Percentiles rank a stretch among this genome's conserved stretches.
Conservation (phyloP, 1,284 basidiomycete genomes). For the Cryptococcus amylolentus region DNA sequence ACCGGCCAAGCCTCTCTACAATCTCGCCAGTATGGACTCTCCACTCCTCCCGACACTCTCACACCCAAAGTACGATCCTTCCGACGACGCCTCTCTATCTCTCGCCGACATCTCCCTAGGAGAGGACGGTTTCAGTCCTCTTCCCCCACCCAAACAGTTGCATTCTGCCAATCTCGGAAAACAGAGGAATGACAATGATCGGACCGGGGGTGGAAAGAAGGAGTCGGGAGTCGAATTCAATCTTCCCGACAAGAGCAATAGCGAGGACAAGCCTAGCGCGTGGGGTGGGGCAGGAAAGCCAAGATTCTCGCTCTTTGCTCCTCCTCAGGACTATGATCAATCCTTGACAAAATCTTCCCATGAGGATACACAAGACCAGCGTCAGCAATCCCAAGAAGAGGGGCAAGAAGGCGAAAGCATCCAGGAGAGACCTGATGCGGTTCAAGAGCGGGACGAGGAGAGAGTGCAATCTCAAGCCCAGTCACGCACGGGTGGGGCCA, state of each 20-base stretch:
- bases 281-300: conserved; percentile 3
- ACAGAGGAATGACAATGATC: too few species aligned
- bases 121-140: not conserved
- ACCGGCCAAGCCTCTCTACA: too few species aligned
- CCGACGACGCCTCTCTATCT: not conserved
- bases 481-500: conserved; percentile 1
- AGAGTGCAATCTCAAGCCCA: not conserved
- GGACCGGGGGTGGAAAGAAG: too few species aligned
- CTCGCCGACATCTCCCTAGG: not conserved
- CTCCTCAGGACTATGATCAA: not conserved
- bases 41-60: conserved; percentile 11
- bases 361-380: not conserved
- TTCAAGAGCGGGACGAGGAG: not conserved
- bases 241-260: not conserved
- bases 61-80: not conserved
- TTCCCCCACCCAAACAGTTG: not conserved
- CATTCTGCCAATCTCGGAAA: not conserved
- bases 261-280: not conserved
- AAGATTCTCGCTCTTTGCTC: conserved; percentile 15
- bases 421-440: not conserved
- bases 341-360: too few species aligned
- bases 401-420: conserved; percentile 4
- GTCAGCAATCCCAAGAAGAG: too few species aligned
- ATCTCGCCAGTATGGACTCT: conserved; percentile 9
- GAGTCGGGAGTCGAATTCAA: not conserved